phyloP scores from a whole-genome alignment of 805 yeast species.

The Brettanomyces bruxellensis region DNA sequence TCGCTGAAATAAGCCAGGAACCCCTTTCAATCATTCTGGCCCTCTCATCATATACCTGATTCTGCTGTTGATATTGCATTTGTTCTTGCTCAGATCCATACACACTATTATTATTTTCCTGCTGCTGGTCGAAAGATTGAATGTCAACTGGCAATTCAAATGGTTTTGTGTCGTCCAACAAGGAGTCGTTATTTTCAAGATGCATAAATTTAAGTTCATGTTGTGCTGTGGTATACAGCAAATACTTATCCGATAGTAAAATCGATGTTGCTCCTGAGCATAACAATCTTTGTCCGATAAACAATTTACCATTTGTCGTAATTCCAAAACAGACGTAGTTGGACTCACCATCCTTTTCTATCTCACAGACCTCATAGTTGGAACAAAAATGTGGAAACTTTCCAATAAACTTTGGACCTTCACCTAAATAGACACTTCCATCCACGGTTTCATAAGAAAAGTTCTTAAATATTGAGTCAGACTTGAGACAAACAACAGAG shows the following conservation, averaged over 20 bases:
- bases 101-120: not conserved
- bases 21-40: conserved; percentile 87
- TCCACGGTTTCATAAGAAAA: conserved; percentile 55
- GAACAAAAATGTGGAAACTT: conserved; percentile 66
- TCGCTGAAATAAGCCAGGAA: conserved; percentile 67
- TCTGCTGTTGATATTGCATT: conserved; percentile 31
- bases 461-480: conserved; percentile 41
- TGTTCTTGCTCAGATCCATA: conserved; percentile 41
- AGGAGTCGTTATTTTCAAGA: conserved; percentile 26
- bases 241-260: conserved; percentile 57
- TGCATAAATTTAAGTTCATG: conserved; percentile 77
- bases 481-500: conserved; percentile 43
- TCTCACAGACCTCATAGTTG: conserved; percentile 37
- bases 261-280: conserved; percentile 78
- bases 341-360: conserved; percentile 12
- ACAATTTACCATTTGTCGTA: conserved; percentile 66
- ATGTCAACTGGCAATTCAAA: not conserved
- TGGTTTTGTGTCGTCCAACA: conserved; percentile 10
- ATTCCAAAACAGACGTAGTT: conserved; percentile 51
- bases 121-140: conserved; percentile 2
- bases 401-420: conserved; percentile 20
- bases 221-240: conserved; percentile 82
- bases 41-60: conserved; percentile 62
- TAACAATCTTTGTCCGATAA: conserved; percentile 48
- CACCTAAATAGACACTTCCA: conserved; percentile 44